Percentiles rank a stretch among this genome's conserved stretches.
These are phyloP conservation scores for Emmonsiellopsis sp. DNA, from an alignment of 2,329 filamentous ascomycete genomes.

Conservation along the genomic window DNA sequence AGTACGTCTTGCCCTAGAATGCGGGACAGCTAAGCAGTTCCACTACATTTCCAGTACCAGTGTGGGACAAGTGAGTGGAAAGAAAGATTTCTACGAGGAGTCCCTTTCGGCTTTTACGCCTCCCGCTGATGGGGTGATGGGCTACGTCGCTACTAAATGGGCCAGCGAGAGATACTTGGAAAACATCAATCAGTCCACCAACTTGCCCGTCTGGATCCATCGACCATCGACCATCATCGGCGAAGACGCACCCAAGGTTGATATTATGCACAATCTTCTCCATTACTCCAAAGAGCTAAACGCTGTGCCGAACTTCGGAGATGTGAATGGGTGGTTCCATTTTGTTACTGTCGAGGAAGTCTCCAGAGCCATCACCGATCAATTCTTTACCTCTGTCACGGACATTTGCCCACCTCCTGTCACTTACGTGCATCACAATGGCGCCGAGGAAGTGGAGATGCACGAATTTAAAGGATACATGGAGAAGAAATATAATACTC, in stretches of 20 bases:
- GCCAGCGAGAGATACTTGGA: slow-evolving; percentile 31
- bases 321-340: slow-evolving; percentile 7
- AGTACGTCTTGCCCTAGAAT: slow-evolving; percentile 9
- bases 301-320: slow-evolving; percentile 2
- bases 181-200: not conserved
- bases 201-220: slow-evolving; percentile 7
- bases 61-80: slow-evolving; percentile 22
- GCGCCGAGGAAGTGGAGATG: not conserved
- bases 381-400: not conserved
- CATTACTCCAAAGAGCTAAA: slow-evolving; percentile 7
- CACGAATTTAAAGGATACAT: not conserved
- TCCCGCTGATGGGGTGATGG: slow-evolving; percentile 19
- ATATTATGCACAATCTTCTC: slow-evolving; percentile 8
- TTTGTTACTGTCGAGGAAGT: slow-evolving; percentile 7
- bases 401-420: not conserved
- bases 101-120: slow-evolving; percentile 10
- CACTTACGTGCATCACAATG: not conserved
- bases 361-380: slow-evolving; percentile 1
- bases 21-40: slow-evolving; percentile 15
- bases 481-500: not conserved
- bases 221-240: slow-evolving; percentile 8
- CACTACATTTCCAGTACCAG: slow-evolving; percentile 23
- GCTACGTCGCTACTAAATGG: slow-evolving; percentile 33
- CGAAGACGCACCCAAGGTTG: slow-evolving; percentile 3
- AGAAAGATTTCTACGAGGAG: slow-evolving; percentile 11